Conservation (phyloP, 2,329 filamentous ascomycete genomes). For the Ascochyta lentis region DNA sequence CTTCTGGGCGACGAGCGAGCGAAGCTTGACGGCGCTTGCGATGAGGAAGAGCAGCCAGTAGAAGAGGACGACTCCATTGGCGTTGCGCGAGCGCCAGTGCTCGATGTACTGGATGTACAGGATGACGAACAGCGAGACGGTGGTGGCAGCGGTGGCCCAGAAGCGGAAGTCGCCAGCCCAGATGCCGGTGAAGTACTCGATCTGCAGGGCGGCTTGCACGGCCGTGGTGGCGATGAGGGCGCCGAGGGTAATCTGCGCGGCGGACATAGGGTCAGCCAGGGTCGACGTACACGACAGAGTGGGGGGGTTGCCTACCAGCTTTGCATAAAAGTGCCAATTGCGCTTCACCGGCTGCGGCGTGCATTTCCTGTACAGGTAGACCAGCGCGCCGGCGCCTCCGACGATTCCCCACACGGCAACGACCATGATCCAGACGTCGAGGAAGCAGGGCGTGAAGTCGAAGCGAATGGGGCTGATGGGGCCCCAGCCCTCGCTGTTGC, state of each 20-base stretch:
- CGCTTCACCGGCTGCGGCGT: constrained; percentile 72
- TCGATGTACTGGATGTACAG: constrained; percentile 86
- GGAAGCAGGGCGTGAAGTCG: constrained; percentile 97
- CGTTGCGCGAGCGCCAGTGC: constrained; percentile 79
- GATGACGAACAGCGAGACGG: constrained; percentile 75
- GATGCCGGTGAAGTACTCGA: constrained; percentile 69
- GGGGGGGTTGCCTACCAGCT: constrained; percentile 67
- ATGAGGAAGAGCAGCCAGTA: constrained; percentile 91
- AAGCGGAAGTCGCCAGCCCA: constrained; percentile 87
- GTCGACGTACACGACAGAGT: neutral
- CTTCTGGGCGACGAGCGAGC: constrained; percentile 81
- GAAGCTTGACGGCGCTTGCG: constrained; percentile 79
- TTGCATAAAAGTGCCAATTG: constrained; percentile 92
- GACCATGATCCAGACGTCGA: constrained; percentile 84
- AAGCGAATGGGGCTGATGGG: constrained; percentile 85
- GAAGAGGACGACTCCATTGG: constrained; percentile 87
- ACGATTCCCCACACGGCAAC: constrained; percentile 82
- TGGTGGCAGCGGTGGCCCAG: constrained; percentile 76
- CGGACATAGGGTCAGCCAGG: constrained; percentile 1
- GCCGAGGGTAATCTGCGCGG: constrained; percentile 65
- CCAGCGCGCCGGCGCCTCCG: constrained; percentile 77
- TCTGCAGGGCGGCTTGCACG: constrained; percentile 78
- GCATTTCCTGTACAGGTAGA: constrained; percentile 77
- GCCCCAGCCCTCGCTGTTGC: constrained; percentile 93
- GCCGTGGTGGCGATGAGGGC: constrained; percentile 72